A percentile compares a stretch with the other conserved stretches of the same genome.
phyloP scores from a whole-genome alignment of 345 rosid genomes.

The Eucalyptus pauciflora region DNA sequence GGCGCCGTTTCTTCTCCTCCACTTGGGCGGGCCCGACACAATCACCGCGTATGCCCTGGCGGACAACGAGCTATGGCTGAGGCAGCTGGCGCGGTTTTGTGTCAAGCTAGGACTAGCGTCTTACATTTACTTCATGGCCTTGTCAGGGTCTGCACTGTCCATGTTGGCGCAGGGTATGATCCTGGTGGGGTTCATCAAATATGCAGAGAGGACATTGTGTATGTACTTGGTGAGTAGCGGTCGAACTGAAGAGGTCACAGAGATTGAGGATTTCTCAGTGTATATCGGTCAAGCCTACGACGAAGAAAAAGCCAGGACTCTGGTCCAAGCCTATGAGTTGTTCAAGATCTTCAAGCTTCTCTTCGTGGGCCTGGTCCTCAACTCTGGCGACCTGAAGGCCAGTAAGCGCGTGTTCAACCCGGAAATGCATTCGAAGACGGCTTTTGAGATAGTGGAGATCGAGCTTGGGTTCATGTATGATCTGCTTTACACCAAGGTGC shows the following conservation, averaged over 20 bases:
- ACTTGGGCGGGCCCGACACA: not conserved
- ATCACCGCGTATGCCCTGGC: not conserved
- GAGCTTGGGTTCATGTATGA: slow-evolving; percentile 35
- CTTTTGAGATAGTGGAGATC: slow-evolving; percentile 17
- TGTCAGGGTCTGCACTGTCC: not conserved
- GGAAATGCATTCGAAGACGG: not conserved
- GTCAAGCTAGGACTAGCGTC: not conserved
- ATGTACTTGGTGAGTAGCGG: not conserved
- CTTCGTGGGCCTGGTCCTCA: slow-evolving; percentile 20
- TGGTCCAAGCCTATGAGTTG: not conserved
- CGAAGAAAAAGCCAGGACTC: not conserved
- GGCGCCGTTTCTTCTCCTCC: not conserved
- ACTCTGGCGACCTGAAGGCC: not conserved
- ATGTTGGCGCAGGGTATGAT: not conserved
- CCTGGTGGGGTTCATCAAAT: not conserved
- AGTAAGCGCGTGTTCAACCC: not conserved
- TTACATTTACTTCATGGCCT: not conserved
- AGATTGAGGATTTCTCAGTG: not conserved
- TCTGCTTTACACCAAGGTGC: slow-evolving; percentile 31
- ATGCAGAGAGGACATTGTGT: not conserved
- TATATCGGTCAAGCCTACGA: not conserved
- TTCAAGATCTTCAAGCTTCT: slow-evolving; percentile 24
- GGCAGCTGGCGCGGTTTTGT: not conserved
- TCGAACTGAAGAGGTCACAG: not conserved
- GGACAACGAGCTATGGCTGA: not conserved